Conservation (phyloP, 176 grass and related monocot species). For the Rhynchospora tenuis region DNA sequence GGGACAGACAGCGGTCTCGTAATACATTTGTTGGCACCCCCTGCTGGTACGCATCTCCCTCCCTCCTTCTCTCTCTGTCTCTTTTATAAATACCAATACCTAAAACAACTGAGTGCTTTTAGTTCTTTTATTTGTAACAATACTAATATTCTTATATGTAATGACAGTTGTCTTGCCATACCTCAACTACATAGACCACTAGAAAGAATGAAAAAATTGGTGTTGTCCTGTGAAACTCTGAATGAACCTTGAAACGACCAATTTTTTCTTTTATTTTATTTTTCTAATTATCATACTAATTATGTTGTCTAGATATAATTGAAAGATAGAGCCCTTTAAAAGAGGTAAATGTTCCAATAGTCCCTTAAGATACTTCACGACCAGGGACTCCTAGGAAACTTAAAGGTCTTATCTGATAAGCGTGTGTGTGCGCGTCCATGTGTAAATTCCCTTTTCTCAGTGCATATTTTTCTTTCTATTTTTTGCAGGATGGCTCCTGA, state of each 20-base stretch:
- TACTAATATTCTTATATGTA: too few species aligned
- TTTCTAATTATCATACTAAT: constrained; percentile 14
- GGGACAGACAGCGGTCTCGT: constrained; percentile 84
- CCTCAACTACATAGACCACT: not conserved
- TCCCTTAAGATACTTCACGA: not conserved
- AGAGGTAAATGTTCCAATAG: not conserved
- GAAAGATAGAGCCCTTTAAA: not conserved
- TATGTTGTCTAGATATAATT: not conserved
- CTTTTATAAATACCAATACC: not conserved
- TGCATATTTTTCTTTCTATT: not conserved
- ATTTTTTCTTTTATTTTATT: constrained; percentile 15
- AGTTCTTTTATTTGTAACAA: not conserved
- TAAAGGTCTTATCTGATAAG: constrained; percentile 15
- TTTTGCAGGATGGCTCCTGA: constrained; percentile 95
- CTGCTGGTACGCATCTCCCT: constrained; percentile 60
- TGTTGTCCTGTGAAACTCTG: not conserved
- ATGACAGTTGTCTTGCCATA: not conserved
- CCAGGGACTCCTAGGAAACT: not conserved
- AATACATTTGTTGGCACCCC: constrained; percentile 98
- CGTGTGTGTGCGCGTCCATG: constrained; percentile 2
- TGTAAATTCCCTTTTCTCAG: not conserved
- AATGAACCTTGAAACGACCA: not conserved
- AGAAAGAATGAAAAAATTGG: not conserved
- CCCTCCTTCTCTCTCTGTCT: not conserved
- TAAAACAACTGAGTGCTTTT: not conserved